Evolutionary conservation across 176 grass and related monocot genomes (phyloP).

Genomic region (Oryza punctata): DNA sequence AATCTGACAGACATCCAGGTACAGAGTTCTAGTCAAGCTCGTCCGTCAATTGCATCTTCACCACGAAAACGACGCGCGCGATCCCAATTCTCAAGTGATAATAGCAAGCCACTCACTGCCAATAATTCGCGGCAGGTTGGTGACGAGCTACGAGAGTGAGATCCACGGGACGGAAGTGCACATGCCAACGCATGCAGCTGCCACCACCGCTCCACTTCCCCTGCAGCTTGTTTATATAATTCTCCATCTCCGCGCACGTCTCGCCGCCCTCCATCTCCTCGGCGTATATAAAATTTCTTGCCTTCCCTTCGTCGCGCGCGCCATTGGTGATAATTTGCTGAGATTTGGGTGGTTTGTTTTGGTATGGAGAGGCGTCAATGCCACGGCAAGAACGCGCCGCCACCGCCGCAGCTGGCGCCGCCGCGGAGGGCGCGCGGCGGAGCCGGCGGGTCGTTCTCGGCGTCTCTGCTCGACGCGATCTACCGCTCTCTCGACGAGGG

Average conservation of each 20-base stretch:
- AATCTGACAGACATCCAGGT: not conserved
- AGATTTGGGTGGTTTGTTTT: not conserved
- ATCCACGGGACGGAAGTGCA: not conserved
- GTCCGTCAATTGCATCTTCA: not conserved
- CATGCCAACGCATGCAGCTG: conserved; percentile 38
- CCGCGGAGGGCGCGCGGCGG: conserved; percentile 30
- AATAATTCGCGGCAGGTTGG: conserved; percentile 35
- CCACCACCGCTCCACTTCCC: conserved; percentile 21
- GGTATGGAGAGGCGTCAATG: conserved; percentile 34
- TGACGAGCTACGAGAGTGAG: not conserved
- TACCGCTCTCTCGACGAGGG: conserved; percentile 64
- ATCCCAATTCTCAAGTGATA: not conserved
- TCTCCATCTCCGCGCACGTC: not conserved
- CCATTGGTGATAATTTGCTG: not conserved
- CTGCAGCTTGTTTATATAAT: conserved; percentile 37
- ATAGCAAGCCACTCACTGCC: not conserved
- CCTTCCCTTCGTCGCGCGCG: not conserved
- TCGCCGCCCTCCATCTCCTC: not conserved
- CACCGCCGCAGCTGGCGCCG: conserved; percentile 29
- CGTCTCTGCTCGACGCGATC: conserved; percentile 70
- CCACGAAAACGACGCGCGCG: not conserved
- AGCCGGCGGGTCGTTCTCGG: conserved; percentile 61
- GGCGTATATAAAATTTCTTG: not conserved
- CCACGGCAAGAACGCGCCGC: conserved; percentile 20
- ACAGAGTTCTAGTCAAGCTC: not conserved